Percentiles rank a stretch among this genome's conserved stretches.
phyloP scores from a whole-genome alignment of 495 filamentous ascomycete genomes.

The Aspergillus steynii region DNA sequence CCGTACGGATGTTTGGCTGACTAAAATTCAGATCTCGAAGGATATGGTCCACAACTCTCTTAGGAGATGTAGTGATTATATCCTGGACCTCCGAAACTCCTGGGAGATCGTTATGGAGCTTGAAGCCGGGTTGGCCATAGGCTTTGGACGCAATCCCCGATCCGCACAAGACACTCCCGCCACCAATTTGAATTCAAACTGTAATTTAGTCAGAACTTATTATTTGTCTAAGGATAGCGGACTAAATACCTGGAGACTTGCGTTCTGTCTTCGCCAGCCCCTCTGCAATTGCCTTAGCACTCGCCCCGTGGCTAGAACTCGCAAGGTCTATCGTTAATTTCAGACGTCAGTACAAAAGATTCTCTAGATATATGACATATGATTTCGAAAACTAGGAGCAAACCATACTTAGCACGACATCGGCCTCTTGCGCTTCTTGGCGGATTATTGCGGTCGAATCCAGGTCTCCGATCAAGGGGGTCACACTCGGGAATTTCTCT shows the following conservation, averaged over 20 bases:
- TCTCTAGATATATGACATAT: not conserved
- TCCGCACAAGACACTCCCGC: constrained; percentile 14
- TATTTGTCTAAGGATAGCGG: not conserved
- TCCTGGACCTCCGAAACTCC: constrained; percentile 24
- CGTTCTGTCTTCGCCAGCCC: constrained; percentile 22
- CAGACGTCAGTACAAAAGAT: not conserved
- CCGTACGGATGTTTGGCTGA: constrained; percentile 46
- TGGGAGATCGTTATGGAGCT: constrained; percentile 15
- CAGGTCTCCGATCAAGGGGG: constrained; percentile 40
- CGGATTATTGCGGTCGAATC: constrained; percentile 33
- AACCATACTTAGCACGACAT: constrained; percentile 45
- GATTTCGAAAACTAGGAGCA: not conserved
- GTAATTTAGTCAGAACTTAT: no score
- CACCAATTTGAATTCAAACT: constrained; percentile 25
- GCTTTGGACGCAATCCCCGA: constrained; percentile 6
- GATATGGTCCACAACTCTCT: constrained; percentile 50
- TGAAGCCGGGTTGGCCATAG: constrained; percentile 10
- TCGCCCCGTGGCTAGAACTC: constrained; percentile 31
- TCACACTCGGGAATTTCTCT: constrained; percentile 39
- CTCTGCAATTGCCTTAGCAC: constrained; percentile 29
- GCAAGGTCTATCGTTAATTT: constrained; percentile 27
- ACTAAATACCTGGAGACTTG: not conserved
- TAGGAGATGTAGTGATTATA: constrained; percentile 35
- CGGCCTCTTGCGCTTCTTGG: constrained; percentile 36
- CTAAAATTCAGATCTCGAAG: constrained; percentile 30